phyloP scores from a whole-genome alignment of 495 filamentous ascomycete species.

The Rhypophila decipiens region DNA sequence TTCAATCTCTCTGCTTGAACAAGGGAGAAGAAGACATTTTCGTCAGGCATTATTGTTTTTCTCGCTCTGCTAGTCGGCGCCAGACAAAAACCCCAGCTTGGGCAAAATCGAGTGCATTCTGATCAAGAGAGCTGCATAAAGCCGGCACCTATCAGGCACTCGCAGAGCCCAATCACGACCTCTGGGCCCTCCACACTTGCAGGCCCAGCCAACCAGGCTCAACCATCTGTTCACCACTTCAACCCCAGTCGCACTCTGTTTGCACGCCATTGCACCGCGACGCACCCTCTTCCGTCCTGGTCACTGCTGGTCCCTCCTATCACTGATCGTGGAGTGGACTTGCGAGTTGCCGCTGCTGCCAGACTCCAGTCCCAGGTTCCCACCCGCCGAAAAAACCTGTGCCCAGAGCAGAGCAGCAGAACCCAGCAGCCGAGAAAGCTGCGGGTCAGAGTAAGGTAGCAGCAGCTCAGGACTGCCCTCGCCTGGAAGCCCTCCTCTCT shows the following conservation, averaged over 20 bases:
- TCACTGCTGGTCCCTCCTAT: conserved; percentile 9
- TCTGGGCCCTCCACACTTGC: conserved; percentile 1
- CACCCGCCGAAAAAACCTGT: not conserved
- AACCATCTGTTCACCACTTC: conserved; percentile 25
- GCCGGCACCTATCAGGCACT: conserved; percentile 1
- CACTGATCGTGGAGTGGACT: no score
- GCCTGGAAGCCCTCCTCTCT: not conserved
- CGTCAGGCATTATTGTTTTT: not conserved
- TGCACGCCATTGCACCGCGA: not conserved
- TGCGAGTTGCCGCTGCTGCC: conserved; percentile 3
- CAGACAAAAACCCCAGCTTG: not conserved
- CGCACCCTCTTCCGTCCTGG: not conserved
- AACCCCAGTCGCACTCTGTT: conserved; percentile 4
- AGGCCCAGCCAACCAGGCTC: conserved; percentile 23
- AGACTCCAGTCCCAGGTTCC: not conserved
- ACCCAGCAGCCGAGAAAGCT: not conserved
- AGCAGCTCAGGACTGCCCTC: conserved; percentile 2
- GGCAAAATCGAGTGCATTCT: not conserved
- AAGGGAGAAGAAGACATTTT: no score
- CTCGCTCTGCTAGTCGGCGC: not conserved
- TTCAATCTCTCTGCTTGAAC: no score
- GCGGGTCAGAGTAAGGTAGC: no score
- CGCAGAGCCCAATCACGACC: conserved; percentile 23
- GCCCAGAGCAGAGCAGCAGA: not conserved
- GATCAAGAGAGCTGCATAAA: not conserved